phyloP scores from a whole-genome alignment of 192 early-diverging fungal genomes.

The Coemansia sp. region DNA sequence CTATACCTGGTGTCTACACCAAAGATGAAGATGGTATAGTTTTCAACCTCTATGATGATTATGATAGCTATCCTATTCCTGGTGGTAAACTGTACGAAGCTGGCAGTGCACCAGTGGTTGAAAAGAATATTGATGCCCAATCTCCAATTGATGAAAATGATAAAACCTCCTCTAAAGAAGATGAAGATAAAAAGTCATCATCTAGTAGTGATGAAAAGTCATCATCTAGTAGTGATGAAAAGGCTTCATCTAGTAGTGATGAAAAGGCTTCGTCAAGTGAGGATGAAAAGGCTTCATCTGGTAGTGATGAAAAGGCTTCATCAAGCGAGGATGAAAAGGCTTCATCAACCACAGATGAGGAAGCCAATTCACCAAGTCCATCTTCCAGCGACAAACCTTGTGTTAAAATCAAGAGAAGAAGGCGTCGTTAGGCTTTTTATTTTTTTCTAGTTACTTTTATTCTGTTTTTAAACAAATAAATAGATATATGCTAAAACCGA shows the following conservation, averaged over 20 bases:
- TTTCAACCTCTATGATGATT: not conserved
- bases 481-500: too few species aligned
- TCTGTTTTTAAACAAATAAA: too few species aligned
- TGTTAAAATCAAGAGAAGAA: too few species aligned
- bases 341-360: not conserved
- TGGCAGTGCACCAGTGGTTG: not conserved
- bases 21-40: not conserved
- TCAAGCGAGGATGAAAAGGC: not conserved
- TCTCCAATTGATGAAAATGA: not conserved
- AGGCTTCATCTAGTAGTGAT: not conserved
- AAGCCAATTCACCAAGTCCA: not conserved
- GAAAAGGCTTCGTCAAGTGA: not conserved
- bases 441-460: too few species aligned
- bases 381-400: too few species aligned
- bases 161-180: not conserved
- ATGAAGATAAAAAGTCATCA: not conserved
- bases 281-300: not conserved
- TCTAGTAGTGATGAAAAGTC: too few species aligned
- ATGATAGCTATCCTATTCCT: conserved; percentile 6
- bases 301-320: not conserved
- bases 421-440: too few species aligned
- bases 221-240: too few species aligned
- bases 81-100: not conserved
- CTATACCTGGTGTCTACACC: not conserved
- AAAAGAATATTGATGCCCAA: not conserved